Evolutionary conservation across 1,139 yeast species (phyloP), one percentile per base, ranked within the genome.

Genomic region (Tardiomyces blankii): DNA sequence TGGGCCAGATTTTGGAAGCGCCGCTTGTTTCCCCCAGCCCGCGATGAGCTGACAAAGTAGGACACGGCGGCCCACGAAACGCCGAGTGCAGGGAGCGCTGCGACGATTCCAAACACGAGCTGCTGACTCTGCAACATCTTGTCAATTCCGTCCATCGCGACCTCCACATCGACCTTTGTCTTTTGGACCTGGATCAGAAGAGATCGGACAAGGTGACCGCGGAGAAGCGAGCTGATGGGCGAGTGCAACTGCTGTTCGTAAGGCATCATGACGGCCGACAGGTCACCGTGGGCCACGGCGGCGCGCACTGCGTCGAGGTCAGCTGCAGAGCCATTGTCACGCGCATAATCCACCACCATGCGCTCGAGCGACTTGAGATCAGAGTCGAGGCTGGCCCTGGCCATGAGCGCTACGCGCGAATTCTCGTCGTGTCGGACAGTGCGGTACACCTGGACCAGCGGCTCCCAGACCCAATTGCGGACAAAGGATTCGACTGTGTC

Each of bases 131-230:
- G 83, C 46, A 91, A 72, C 53, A 91, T 69, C 61, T 85, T 82
- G 64, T 91, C 97, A 51, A 91, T 89, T 8, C 97, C 97, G 55
- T 75, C 79, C 51, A 91, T 76, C 0, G 96, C 97, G 8, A 88
- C 70, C 32, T 86, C 91, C 2, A 95, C 95, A 61, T 91, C 98
- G 13, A 91, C 96, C 65, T 91, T 91, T 13, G 95, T 83, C 65
- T 91, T 91, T 62, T 91, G 98, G 9, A 91, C 70, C 63, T 91
- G 97, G 49, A 91, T 89, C 56, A 91, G 66, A 42, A 91, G 65
- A 12, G 91, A 80, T 44, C 95, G 73, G 8, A 88, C 66, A 51
- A 91, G 72, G 45, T 80, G 76, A 2, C 97, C 98, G 8, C 70
- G 66, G 4, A 86, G 53, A 1, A 73, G 55, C 38, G 82, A 80